A percentile compares a stretch with the other conserved stretches of the same genome.
Evolutionary conservation across 345 rosid species (phyloP).

Genomic region (Eucalyptus tenuipes): DNA sequence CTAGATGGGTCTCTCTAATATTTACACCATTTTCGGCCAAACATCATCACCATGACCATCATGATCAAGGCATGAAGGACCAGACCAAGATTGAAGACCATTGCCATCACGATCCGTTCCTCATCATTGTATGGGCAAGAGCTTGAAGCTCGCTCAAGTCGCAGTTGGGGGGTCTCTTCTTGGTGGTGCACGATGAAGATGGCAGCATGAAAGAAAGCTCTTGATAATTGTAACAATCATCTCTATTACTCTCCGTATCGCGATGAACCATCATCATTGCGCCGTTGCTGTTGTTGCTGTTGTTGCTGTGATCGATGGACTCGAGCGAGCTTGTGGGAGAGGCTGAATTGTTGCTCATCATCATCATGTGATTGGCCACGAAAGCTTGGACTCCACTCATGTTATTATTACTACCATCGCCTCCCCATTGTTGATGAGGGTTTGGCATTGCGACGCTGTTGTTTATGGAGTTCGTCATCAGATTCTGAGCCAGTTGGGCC

Average conservation of each 20-base stretch:
- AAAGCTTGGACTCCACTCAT: neutral
- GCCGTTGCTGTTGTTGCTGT: neutral
- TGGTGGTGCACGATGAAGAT: constrained; percentile 1
- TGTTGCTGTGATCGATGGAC: constrained; percentile 21
- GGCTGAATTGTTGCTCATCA: constrained; percentile 23
- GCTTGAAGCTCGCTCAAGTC: constrained; percentile 85
- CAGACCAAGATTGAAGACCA: neutral
- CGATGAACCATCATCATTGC: neutral
- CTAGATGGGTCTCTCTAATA: neutral
- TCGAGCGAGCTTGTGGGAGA: constrained; percentile 78
- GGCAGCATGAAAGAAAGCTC: constrained; percentile 13
- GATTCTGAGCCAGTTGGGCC: constrained; percentile 55
- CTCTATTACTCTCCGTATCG: neutral
- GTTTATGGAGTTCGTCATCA: constrained; percentile 14
- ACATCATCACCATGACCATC: neutral
- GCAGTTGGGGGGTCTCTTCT: constrained; percentile 25
- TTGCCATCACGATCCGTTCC: constrained; percentile 19
- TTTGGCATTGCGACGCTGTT: neutral
- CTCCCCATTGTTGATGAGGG: constrained; percentile 25
- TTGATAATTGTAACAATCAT: constrained; percentile 3
- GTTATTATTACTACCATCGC: neutral
- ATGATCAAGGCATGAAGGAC: neutral
- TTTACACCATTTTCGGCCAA: neutral
- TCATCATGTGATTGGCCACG: neutral
- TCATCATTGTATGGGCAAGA: constrained; percentile 81